Percentiles rank a stretch among this genome's conserved stretches.
These are phyloP conservation scores for Mesotaenium endlicherianum DNA, from an alignment of 139 green algal genomes.

Conservation along the genomic window DNA sequence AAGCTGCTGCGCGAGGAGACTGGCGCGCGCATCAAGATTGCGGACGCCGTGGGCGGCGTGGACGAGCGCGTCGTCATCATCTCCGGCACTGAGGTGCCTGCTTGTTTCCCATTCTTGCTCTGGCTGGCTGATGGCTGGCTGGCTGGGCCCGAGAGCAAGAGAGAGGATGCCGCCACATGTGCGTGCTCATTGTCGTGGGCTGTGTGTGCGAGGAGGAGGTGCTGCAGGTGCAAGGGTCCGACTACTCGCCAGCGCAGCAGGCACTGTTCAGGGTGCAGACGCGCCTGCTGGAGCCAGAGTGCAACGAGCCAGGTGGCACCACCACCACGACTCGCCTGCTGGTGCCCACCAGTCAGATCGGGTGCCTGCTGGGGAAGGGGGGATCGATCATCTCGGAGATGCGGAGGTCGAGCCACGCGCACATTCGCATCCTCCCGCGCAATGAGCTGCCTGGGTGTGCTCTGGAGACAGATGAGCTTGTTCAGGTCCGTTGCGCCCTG, in stretches of 20 bases:
- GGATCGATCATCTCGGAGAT: constrained; percentile 45
- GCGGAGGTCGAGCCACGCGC: not conserved
- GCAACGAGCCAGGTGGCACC: not conserved
- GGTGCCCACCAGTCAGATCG: constrained; percentile 32
- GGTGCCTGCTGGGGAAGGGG: constrained; percentile 45
- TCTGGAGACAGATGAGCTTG: constrained; percentile 31
- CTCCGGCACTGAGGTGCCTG: constrained; percentile 27
- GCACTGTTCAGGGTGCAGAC: constrained; percentile 37
- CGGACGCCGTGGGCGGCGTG: constrained; percentile 11
- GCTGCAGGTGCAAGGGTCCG: not conserved
- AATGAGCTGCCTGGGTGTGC: constrained; percentile 26
- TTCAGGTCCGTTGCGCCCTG: constrained; percentile 34
- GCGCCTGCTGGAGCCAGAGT: not conserved
- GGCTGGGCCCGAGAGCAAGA: no score
- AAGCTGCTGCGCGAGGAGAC: constrained; percentile 54
- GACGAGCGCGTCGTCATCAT: constrained; percentile 50
- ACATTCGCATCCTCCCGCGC: constrained; percentile 38
- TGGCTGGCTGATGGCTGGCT: not conserved
- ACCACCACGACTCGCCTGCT: constrained; percentile 9
- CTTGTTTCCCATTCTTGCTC: not conserved
- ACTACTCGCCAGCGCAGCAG: constrained; percentile 28
- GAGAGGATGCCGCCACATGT: not conserved
- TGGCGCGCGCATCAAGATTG: constrained; percentile 52
- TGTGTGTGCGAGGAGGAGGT: not conserved
- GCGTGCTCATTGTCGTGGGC: not conserved